These are phyloP conservation scores for Metschnikowia continentalis DNA, from an alignment of 805 yeast genomes.

Conservation along the genomic window DNA sequence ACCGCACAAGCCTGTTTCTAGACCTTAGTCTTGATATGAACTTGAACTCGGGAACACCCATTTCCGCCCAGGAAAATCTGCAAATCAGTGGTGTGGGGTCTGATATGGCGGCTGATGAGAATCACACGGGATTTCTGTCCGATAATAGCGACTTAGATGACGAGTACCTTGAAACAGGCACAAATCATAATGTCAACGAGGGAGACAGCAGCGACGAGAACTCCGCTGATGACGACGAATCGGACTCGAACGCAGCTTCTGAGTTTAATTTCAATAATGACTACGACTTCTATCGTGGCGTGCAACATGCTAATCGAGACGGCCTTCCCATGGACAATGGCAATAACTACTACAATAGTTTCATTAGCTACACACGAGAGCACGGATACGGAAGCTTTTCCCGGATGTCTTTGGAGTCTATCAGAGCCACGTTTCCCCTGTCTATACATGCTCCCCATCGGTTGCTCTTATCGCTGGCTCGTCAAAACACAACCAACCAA, in stretches of 20 bases:
- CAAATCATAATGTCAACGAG: neutral
- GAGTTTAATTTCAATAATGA: constrained; percentile 1
- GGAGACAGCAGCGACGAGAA: constrained; percentile 5
- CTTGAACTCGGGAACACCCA: constrained; percentile 1
- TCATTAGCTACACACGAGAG: neutral
- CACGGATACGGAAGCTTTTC: neutral
- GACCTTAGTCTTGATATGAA: constrained; percentile 8
- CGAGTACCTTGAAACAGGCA: neutral
- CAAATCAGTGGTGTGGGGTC: neutral
- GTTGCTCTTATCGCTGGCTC: constrained; percentile 25
- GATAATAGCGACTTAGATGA: neutral
- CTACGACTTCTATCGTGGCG: neutral
- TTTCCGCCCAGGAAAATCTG: neutral
- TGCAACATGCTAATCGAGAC: neutral
- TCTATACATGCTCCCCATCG: constrained; percentile 11
- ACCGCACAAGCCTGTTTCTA: constrained; percentile 2
- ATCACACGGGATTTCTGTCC: neutral
- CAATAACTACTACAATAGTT: neutral
- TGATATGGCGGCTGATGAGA: neutral
- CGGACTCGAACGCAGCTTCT: constrained; percentile 5
- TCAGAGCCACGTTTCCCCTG: neutral
- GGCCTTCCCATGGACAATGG: neutral
- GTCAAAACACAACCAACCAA: constrained; percentile 22
- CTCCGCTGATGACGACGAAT: constrained; percentile 5
- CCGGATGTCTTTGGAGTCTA: neutral